Conservation (phyloP, 2,329 filamentous ascomycete genomes). For the Didymella pinodella region DNA sequence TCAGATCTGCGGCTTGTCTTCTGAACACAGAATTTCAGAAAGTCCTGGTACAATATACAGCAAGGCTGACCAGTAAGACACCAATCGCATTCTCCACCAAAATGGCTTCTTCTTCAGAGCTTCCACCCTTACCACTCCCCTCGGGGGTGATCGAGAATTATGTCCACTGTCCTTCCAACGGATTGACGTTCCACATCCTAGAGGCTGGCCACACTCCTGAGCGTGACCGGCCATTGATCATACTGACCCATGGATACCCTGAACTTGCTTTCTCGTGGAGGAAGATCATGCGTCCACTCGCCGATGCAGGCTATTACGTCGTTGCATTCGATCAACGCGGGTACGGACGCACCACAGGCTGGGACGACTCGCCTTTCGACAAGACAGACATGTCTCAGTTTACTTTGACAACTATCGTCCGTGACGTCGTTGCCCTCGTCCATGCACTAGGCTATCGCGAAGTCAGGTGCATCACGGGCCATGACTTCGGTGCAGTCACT, state of each 20-base stretch:
- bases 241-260: conserved; percentile 72
- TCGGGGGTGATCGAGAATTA: conserved; percentile 63
- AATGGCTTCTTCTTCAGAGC: conserved; percentile 6
- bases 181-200: conserved; percentile 69
- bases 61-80: neutral
- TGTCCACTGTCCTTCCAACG: conserved; percentile 62
- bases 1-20: neutral
- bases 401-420: conserved; percentile 65
- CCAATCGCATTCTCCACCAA: neutral
- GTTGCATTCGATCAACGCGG: conserved; percentile 73
- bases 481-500: conserved; percentile 71
- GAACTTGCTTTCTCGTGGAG: conserved; percentile 76
- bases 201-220: conserved; percentile 58
- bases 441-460: conserved; percentile 66
- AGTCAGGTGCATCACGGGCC: conserved; percentile 68
- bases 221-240: conserved; percentile 61
- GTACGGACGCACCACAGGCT: conserved; percentile 71
- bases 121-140: conserved; percentile 63
- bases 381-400: conserved; percentile 66
- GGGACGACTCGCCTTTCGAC: conserved; percentile 61
- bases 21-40: neutral
- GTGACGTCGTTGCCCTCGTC: conserved; percentile 69
- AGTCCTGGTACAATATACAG: neutral
- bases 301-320: conserved; percentile 68
- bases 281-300: conserved; percentile 67